Evolutionary conservation across 257 asterid genomes (phyloP), one percentile per base, ranked within the genome.

Genomic region (Rehmannia glutinosa): DNA sequence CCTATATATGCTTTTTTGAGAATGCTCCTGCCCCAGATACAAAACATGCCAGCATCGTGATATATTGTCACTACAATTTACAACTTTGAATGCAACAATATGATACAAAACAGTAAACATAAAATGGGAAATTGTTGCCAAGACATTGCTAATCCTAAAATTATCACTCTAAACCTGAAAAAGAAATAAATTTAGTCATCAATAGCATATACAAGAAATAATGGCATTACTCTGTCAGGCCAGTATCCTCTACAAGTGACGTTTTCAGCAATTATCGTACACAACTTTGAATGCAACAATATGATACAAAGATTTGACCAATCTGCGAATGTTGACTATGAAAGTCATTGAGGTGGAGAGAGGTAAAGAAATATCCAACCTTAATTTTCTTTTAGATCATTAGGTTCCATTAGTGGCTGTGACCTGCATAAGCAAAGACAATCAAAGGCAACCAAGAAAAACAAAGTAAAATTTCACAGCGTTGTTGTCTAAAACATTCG

Each of bases 381-480:
- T 81, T 68, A 79, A 19, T 66, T 83, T 56, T 75, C 83, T 42
- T 62, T 72, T 27, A 71, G 69, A 70, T 81, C 70, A 53, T 75
- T 72, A 63, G n/a, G 70, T 61, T 79, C 83, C 77, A 78, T 73
- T 25, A 78, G 58, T 43, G 80, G 82, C 73, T 79, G 84, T 21
- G 90, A 82, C 88, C 88, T 86, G 87, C 82, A 80, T 17, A 21
- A 62, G 67, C 54, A 69, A 69, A 30, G 21, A 47, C 54, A 55
- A 62, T 33, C 11, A 61, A 41, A 42, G 21, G 60, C 49, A 39
- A 41, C 41, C 10, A 38, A 32, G 23, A 64, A 56, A 12, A n/a
- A 4, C 20, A 17, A 7, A 2, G 32, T 3, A 16, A 23, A 28
- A 24, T 16, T 8, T 32, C 47, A 17, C 8, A 50, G 41, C 7